Percentiles rank a stretch among this genome's conserved stretches.
phyloP scores from a whole-genome alignment of 441 rosid genomes.

The Gossypium gossypioides region DNA sequence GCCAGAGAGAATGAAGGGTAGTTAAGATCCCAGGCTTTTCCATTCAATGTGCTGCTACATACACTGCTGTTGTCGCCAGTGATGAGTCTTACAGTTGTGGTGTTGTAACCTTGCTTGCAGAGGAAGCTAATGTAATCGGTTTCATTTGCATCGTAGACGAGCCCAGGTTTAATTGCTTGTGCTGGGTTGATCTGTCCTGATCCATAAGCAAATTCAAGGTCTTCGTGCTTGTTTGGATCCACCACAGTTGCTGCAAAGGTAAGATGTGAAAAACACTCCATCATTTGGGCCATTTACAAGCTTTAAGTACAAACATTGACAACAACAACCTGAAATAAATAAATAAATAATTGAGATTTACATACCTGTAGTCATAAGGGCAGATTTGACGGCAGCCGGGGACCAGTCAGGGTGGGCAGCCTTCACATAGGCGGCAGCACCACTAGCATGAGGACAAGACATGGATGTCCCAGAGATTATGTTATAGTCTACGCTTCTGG shows the following conservation, averaged over 20 bases:
- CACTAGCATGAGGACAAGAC: slow-evolving; percentile 33
- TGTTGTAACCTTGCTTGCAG: slow-evolving; percentile 29
- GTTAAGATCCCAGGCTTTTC: slow-evolving; percentile 26
- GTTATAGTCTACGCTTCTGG: slow-evolving; percentile 20
- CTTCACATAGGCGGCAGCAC: slow-evolving; percentile 30
- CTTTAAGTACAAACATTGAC: too few species aligned
- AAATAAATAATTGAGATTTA: too few species aligned
- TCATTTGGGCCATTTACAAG: too few species aligned
- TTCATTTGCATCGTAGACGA: slow-evolving; percentile 20
- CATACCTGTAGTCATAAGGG: slow-evolving; percentile 35
- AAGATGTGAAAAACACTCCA: too few species aligned
- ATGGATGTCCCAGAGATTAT: slow-evolving; percentile 33
- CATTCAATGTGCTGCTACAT: slow-evolving; percentile 4
- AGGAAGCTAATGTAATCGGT: slow-evolving; percentile 25
- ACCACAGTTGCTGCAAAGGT: slow-evolving; percentile 13
- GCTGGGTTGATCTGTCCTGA: slow-evolving; percentile 28
- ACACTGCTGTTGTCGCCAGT: slow-evolving; percentile 24
- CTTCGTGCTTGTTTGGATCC: slow-evolving; percentile 21
- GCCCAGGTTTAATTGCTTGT: slow-evolving; percentile 21
- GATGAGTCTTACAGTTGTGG: slow-evolving; percentile 20
- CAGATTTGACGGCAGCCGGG: slow-evolving; percentile 28
- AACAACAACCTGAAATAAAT: too few species aligned
- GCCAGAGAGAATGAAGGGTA: slow-evolving; percentile 27
- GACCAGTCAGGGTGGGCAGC: slow-evolving; percentile 34
- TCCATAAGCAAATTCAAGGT: slow-evolving; percentile 26